These are phyloP conservation scores for Colletotrichum sp. DNA, from an alignment of 2,329 filamentous ascomycete genomes.

Conservation along the genomic window DNA sequence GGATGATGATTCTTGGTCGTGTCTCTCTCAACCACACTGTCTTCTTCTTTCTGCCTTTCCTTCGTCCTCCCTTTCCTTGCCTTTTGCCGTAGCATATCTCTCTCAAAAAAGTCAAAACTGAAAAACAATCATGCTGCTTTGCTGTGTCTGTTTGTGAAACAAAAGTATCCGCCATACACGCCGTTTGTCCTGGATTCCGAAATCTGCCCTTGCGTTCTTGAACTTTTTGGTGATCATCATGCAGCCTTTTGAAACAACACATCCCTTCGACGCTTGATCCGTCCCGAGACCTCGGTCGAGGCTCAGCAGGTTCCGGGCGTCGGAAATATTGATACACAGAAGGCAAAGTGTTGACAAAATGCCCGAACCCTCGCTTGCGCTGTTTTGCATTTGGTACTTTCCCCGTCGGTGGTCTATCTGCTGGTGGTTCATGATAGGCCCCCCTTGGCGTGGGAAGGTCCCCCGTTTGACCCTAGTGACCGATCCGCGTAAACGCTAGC, in stretches of 20 bases:
- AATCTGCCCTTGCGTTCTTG: constrained; percentile 26
- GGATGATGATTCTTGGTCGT: constrained; percentile 24
- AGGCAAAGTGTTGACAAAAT: constrained; percentile 42
- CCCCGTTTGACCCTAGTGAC: constrained; percentile 30
- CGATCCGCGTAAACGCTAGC: constrained; percentile 29
- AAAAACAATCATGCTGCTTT: constrained; percentile 29
- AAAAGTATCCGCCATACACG: constrained; percentile 29
- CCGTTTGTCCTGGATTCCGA: constrained; percentile 26
- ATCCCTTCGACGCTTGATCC: constrained; percentile 11
- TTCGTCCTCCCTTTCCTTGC: not conserved
- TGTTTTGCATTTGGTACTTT: constrained; percentile 42
- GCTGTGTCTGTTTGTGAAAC: constrained; percentile 28
- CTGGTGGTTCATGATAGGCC: constrained; percentile 9
- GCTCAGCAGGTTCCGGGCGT: constrained; percentile 30
- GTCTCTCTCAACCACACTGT: not conserved
- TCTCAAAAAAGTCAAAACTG: constrained; percentile 26
- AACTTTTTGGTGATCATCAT: constrained; percentile 36
- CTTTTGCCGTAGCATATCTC: constrained; percentile 19
- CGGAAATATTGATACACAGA: constrained; percentile 49
- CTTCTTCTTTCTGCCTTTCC: not conserved
- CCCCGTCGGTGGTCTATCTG: constrained; percentile 31
- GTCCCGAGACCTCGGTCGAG: constrained; percentile 27
- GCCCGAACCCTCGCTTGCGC: constrained; percentile 40
- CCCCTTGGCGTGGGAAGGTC: not conserved
- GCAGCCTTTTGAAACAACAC: constrained; percentile 21